These are phyloP conservation scores for Aspergillus olivimuriae DNA, from an alignment of 495 filamentous ascomycete genomes.

Conservation along the genomic window DNA sequence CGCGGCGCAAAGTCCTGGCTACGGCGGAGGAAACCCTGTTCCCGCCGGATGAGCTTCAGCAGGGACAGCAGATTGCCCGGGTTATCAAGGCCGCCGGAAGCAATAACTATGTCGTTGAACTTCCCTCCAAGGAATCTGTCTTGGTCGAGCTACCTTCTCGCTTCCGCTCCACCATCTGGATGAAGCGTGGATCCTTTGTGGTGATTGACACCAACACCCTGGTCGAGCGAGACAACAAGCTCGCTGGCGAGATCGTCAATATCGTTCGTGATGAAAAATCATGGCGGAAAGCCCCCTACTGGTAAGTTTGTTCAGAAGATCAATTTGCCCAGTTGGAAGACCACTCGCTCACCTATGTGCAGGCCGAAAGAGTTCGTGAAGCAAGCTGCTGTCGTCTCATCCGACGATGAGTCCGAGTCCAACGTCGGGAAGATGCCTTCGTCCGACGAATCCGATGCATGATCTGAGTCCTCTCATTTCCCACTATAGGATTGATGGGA, in stretches of 20 bases:
- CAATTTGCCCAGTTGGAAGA: no score
- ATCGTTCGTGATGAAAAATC: constrained; percentile 84
- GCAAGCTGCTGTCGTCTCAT: constrained; percentile 33
- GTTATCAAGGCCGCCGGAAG: constrained; percentile 80
- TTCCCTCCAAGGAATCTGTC: constrained; percentile 46
- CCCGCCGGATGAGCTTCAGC: constrained; percentile 61
- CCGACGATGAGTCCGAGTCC: constrained; percentile 68
- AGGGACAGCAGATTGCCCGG: constrained; percentile 62
- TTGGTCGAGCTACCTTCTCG: constrained; percentile 72
- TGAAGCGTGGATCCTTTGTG: constrained; percentile 80
- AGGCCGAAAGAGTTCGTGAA: constrained; percentile 81
- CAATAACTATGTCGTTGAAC: constrained; percentile 70
- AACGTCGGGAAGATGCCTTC: constrained; percentile 78
- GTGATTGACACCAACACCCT: constrained; percentile 66
- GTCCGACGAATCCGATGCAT: constrained; percentile 50
- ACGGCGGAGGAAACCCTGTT: constrained; percentile 67
- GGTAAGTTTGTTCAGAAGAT: constrained; percentile 61
- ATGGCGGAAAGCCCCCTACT: constrained; percentile 88
- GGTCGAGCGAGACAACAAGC: constrained; percentile 66
- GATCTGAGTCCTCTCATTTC: constrained; percentile 4
- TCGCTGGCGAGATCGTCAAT: constrained; percentile 86
- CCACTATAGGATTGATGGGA: no score
- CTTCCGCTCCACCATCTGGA: constrained; percentile 88
- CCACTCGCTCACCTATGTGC: no score
- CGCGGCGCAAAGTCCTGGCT: constrained; percentile 66